Evolutionary conservation across 1,284 basidiomycete genomes (phyloP), one percentile per base, ranked within the genome.

Genomic region (Melampsora americana): DNA sequence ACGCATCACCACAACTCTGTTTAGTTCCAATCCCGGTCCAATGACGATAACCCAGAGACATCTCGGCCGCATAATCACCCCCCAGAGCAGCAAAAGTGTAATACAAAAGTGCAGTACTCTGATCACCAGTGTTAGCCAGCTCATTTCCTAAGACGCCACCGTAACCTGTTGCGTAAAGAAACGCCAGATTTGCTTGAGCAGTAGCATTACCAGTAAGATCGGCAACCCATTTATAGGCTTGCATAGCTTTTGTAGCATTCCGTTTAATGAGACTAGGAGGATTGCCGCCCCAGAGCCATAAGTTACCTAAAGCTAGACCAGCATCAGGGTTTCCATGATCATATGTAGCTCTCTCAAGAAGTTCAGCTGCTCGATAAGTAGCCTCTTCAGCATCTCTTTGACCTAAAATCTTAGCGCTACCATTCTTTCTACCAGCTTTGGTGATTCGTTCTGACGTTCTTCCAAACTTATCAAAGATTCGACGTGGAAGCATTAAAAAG

Each of bases 11-110:
- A 82, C 95, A 97, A 80, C 90, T 89, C 82, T 83, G 83, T 69
- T 89, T 86, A 0, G 92, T 90, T 6, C 94, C 92, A 77, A 99
- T 95, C 0, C 96, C 96, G 32, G 90, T 90, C 91, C 92, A 96
- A 82, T 95, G 90, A n/a, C 94, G 88, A 83, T 95, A 98, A 0
- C 90, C 96, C 50, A 99, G 85, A 0, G 93, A 89, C 91, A 95
- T 94, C 82, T 95, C 90, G 0, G 95, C 91, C 5, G 91, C 89
- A 79, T 89, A 88, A 83, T 95, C 87, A 0, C 91, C 92, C 20
- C 90, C 90, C 71, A 93, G 89, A 1, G 93, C 94, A 1, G 93
- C 90, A 81, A 98, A 95, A 0, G 93, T 95, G 82, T 95, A 93
- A 82, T 97, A 92, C 0, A 98, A 85, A 77, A 95, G 88, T 0